phyloP scores from a whole-genome alignment of 148 eudicot genomes.

The Vaccinium myrtillus region DNA sequence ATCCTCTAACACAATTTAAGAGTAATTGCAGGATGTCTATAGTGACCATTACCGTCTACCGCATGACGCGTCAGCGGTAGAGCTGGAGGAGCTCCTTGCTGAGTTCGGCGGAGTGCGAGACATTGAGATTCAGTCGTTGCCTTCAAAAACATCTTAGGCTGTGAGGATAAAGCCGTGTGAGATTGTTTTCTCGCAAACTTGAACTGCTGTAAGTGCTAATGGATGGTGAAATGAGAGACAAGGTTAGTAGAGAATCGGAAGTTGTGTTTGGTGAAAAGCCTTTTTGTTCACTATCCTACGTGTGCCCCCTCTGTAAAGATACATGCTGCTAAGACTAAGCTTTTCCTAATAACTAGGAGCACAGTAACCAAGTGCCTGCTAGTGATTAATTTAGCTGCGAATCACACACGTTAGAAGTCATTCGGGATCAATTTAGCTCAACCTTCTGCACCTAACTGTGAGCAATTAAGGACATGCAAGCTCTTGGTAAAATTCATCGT shows the following conservation, averaged over 20 bases:
- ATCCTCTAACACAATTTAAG: no score
- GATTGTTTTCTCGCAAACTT: no score
- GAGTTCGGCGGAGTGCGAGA: no score
- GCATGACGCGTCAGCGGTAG: no score
- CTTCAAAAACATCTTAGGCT: neutral
- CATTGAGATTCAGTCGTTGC: no score
- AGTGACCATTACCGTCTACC: no score
- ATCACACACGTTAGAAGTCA: neutral
- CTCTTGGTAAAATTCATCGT: neutral
- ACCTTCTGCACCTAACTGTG: neutral
- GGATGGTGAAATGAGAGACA: neutral
- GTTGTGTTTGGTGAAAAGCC: neutral
- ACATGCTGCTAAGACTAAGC: neutral
- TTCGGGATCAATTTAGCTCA: neutral
- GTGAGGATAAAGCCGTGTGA: neutral
- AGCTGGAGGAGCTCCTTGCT: no score
- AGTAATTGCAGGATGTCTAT: no score
- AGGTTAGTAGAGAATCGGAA: neutral
- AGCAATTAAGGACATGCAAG: neutral
- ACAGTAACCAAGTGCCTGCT: neutral
- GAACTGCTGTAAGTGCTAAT: no score
- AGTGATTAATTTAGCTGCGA: neutral
- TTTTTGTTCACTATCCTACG: neutral
- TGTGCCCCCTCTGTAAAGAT: neutral
- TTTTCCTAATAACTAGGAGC: neutral